A percentile compares a stretch with the other conserved stretches of the same genome.
Conservation (phyloP, 495 filamentous ascomycete species). For the Xylaria acuta region DNA sequence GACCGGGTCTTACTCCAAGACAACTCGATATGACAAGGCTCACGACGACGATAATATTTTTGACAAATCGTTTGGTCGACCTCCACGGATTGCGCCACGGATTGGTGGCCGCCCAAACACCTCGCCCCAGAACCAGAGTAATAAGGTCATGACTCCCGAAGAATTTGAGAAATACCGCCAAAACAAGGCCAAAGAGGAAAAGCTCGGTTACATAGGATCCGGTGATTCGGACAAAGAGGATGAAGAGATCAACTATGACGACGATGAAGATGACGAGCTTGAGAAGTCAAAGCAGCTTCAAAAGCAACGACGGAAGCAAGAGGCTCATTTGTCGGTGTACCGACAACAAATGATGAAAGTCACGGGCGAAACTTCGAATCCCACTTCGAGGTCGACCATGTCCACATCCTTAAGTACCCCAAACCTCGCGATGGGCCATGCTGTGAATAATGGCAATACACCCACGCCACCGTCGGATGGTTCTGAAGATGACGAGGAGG, state of each 20-base stretch:
- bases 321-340: conserved; percentile 88
- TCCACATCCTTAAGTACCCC: conserved; percentile 63
- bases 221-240: conserved; percentile 61
- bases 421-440: conserved; percentile 50
- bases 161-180: conserved; percentile 85
- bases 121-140: conserved; percentile 44
- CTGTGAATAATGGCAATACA: conserved; percentile 33
- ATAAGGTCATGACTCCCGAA: conserved; percentile 87
- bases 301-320: conserved; percentile 83
- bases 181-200: conserved; percentile 70
- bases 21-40: conserved; percentile 39
- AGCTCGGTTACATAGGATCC: conserved; percentile 41
- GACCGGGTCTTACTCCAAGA: conserved; percentile 44
- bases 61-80: conserved; percentile 58
- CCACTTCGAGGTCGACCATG: conserved; percentile 49
- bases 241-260: conserved; percentile 59
- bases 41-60: conserved; percentile 58
- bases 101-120: conserved; percentile 47
- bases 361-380: conserved; percentile 69
- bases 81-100: conserved; percentile 59
- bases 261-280: conserved; percentile 84
- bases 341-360: conserved; percentile 98
- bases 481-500: conserved; percentile 83
- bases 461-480: conserved; percentile 52
- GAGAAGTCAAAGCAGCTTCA: conserved; percentile 76